These are phyloP conservation scores for Chaetomiaceae sp. DNA, from an alignment of 2,329 filamentous ascomycete species.

Conservation along the genomic window DNA sequence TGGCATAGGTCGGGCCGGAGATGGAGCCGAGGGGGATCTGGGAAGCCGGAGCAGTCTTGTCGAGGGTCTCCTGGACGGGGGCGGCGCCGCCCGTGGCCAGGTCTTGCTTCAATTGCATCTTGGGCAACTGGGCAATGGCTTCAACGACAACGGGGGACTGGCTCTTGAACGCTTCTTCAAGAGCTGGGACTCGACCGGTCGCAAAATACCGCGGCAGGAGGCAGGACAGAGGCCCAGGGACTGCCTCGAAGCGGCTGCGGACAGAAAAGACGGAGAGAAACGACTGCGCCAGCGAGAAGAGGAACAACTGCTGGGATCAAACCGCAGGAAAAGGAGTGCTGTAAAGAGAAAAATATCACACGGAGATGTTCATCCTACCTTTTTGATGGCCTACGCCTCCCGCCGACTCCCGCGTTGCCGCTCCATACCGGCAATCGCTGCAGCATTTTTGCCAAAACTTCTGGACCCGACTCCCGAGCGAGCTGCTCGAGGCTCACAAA, in stretches of 20 bases:
- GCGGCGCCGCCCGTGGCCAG: constrained; percentile 34
- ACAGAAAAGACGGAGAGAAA: constrained; percentile 21
- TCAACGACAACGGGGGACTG: constrained; percentile 11
- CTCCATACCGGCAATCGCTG: constrained; percentile 11
- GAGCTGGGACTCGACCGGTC: constrained; percentile 14
- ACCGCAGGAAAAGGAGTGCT: constrained; percentile 3
- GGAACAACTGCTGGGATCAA: constrained; percentile 7
- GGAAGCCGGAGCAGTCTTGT: constrained; percentile 48
- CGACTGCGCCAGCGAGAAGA: constrained; percentile 22
- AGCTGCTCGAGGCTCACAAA: background rate
- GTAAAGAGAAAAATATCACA: background rate
- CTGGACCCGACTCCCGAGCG: constrained; percentile 17
- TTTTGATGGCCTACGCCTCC: constrained; percentile 8
- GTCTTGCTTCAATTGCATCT: constrained; percentile 34
- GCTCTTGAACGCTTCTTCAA: constrained; percentile 23
- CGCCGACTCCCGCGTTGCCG: constrained; percentile 7
- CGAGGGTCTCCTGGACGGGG: constrained; percentile 26
- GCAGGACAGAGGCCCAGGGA: constrained; percentile 16
- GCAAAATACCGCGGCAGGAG: constrained; percentile 23
- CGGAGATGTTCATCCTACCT: constrained; percentile 18
- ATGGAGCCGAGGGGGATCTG: constrained; percentile 56
- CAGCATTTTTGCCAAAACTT: constrained; percentile 15
- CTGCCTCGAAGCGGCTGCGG: constrained; percentile 21
- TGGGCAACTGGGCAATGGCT: constrained; percentile 9
- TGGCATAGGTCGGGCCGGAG: constrained; percentile 85